Evolutionary conservation across 2,329 filamentous ascomycete species (phyloP), one percentile per base, ranked within the genome.

Genomic region (Aaosphaeria arxii): DNA sequence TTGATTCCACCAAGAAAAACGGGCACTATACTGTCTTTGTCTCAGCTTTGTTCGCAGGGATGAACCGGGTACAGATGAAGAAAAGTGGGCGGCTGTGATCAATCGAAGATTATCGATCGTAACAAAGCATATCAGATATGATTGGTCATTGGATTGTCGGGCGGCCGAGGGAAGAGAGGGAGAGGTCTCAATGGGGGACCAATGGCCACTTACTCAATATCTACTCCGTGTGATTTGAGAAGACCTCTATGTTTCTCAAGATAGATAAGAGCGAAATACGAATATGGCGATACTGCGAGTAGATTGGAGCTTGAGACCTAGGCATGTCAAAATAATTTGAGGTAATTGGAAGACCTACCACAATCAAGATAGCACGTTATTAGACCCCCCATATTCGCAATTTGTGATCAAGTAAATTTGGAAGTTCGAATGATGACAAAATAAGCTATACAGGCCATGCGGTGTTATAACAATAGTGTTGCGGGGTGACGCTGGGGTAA

Each of bases 311-410:
- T 24, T 24, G 17, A 24, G 17, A 24, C 17, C 17, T 24, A 24
- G 17, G 17, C 17, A 24, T 24, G 17, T 24, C 17, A 28, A 11
- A 11, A 30, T 48, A 9, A 24, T 9, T n/a, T 9, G 39, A 13
- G 7, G 39, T n/a, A 30, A 30, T 30, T 11, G 24, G 5, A 11
- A 30, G n/a, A 58, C 76, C 51, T 70, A 87, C 85, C 80, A 61
- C 85, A 79, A 68, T 89, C 86, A 47, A 88, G 53, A 61, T 87
- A 88, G 50, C 77, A 79, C 52, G 86, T 83, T 55, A 89, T 87
- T 47, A 78, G 78, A 46, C 79, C 77, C 17, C 74, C 74, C 84
- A 87, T 86, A 4, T 42, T 63, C 28, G 40, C 24, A 17, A 40
- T 36, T 36, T 36, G 33, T 40, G 24, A 46, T 49, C 5, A 13